A percentile compares a stretch with the other conserved stretches of the same genome.
Conservation (phyloP, 1,139 yeast genomes). For the Nematodospora anomalae region DNA sequence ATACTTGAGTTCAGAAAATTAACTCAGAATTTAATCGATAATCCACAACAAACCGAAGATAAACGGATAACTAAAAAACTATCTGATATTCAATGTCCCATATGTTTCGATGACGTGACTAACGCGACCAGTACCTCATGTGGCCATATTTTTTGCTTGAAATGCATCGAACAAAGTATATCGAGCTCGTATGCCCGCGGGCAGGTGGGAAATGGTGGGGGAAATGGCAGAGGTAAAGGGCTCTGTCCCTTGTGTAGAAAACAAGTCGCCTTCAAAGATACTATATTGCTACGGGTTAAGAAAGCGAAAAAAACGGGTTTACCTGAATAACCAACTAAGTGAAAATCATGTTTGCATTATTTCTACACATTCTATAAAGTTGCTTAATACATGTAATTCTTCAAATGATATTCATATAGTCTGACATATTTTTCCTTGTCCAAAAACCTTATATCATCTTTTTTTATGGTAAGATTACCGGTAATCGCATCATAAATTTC, state of each 20-base stretch:
- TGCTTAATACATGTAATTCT: constrained; percentile 7
- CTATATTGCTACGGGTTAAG: constrained; percentile 38
- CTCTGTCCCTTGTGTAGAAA: constrained; percentile 49
- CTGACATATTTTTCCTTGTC: constrained; percentile 10
- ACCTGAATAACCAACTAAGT: constrained; percentile 15
- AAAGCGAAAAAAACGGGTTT: constrained; percentile 16
- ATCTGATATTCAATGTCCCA: constrained; percentile 45
- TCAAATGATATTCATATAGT: constrained; percentile 4
- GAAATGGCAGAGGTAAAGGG: constrained; percentile 43
- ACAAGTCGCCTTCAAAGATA: constrained; percentile 40
- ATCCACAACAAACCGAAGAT: constrained; percentile 24
- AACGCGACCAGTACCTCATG: constrained; percentile 45
- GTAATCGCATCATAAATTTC: constrained; percentile 12
- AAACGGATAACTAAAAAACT: constrained; percentile 30
- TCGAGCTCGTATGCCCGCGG: constrained; percentile 47
- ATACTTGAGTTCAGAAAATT: constrained; percentile 39
- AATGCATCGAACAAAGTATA: constrained; percentile 44
- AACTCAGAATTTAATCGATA: constrained; percentile 35
- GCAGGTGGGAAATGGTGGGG: constrained; percentile 30
- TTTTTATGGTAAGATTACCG: constrained; percentile 9
- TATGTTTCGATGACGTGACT: constrained; percentile 45
- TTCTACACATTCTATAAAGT: too few relatives aligned
- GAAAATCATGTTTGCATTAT: background rate
- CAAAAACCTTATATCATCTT: constrained; percentile 9
- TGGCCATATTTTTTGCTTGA: constrained; percentile 49